phyloP scores from a whole-genome alignment of 2,329 filamentous ascomycete genomes.

The Penicillium sp. region DNA sequence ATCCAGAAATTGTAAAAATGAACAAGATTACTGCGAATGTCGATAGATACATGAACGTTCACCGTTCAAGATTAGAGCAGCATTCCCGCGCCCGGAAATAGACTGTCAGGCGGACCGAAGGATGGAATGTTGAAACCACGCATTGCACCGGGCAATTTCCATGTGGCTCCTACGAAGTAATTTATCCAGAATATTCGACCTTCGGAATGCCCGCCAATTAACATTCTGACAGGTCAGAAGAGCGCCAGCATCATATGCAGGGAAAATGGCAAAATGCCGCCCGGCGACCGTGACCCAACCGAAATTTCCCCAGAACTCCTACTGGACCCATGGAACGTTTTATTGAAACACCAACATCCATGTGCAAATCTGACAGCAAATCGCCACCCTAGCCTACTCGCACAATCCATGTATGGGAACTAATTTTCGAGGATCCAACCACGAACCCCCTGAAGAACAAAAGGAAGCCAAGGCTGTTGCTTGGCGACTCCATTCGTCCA shows the following conservation, averaged over 20 bases:
- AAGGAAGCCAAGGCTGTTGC: slow-evolving; percentile 17
- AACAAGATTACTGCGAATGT: no score
- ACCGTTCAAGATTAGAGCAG: no score
- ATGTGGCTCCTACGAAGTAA: not conserved
- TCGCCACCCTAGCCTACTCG: not conserved
- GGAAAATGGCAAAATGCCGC: not conserved
- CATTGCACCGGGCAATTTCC: not conserved
- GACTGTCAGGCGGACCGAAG: no score
- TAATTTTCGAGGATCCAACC: not conserved
- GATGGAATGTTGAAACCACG: not conserved
- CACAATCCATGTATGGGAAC: not conserved
- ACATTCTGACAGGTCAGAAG: slow-evolving; percentile 1
- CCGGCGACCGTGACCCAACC: not conserved
- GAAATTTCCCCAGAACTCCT: slow-evolving; percentile 3
- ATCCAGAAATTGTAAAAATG: no score
- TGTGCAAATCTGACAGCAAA: not conserved
- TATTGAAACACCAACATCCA: not conserved
- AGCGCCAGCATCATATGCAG: not conserved
- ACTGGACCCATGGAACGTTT: not conserved
- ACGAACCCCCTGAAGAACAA: slow-evolving; percentile 19
- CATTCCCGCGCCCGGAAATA: no score
- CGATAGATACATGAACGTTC: no score
- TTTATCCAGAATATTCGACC: not conserved
- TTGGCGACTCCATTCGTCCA: not conserved
- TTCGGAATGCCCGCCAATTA: not conserved